Percentiles rank a stretch among this genome's conserved stretches.
Conservation (phyloP, 2,329 filamentous ascomycete species). For the Dactylellina haptotyla region DNA sequence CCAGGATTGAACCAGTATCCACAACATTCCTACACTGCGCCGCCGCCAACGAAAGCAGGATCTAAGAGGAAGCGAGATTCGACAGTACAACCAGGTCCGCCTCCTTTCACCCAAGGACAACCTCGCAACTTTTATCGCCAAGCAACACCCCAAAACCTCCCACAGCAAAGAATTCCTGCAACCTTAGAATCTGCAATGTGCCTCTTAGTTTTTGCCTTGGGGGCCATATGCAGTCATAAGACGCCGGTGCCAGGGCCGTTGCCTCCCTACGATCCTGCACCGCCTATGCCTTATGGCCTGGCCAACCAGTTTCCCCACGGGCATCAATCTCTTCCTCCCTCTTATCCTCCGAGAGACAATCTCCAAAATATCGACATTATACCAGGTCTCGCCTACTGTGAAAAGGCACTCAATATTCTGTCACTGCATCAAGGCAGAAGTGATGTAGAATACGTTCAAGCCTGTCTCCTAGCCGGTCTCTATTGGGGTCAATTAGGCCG, state of each 20-base stretch:
- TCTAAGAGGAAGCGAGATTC: constrained; percentile 68
- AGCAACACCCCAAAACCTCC: constrained; percentile 62
- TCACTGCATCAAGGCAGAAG: constrained; percentile 82
- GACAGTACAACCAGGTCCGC: constrained; percentile 63
- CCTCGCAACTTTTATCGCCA: constrained; percentile 58
- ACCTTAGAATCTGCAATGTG: constrained; percentile 84
- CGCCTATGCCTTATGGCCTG: constrained; percentile 50
- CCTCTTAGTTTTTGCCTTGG: constrained; percentile 82
- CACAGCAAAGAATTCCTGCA: constrained; percentile 62
- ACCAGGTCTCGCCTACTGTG: constrained; percentile 89
- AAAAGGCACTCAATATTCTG: constrained; percentile 84
- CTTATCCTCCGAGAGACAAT: constrained; percentile 58
- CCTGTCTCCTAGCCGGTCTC: constrained; percentile 82
- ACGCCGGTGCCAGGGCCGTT: constrained; percentile 61
- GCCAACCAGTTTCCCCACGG: constrained; percentile 57
- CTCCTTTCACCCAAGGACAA: constrained; percentile 58
- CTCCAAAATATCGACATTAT: constrained; percentile 81
- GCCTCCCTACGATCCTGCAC: constrained; percentile 64
- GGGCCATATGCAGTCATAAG: constrained; percentile 76
- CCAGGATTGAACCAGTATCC: constrained; percentile 61
- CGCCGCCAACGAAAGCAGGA: constrained; percentile 57
- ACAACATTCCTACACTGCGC: constrained; percentile 56
- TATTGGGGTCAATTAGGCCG: constrained; percentile 89
- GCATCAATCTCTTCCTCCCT: constrained; percentile 63
- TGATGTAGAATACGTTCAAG: constrained; percentile 84